phyloP scores from a whole-genome alignment of 306 rosid species.

The Glycine latifolia region DNA sequence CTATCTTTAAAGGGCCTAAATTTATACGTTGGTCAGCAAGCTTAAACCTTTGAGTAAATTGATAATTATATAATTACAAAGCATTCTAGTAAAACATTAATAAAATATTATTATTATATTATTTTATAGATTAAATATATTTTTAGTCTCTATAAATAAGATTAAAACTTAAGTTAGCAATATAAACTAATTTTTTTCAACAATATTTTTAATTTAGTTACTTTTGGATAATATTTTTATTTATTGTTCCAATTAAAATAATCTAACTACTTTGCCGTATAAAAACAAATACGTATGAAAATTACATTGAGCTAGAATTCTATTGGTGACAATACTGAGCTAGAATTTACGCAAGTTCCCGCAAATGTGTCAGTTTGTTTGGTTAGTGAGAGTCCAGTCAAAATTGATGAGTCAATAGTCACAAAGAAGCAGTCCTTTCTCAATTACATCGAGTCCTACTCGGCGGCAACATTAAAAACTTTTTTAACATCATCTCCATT shows the following conservation, averaged over 20 bases:
- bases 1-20: neutral
- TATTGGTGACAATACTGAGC: neutral
- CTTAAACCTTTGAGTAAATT: neutral
- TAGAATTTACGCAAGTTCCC: neutral
- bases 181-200: too few relatives aligned
- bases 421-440: neutral
- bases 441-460: slow-evolving; percentile 1
- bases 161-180: too few relatives aligned
- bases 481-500: neutral
- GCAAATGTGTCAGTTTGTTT: neutral
- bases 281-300: neutral
- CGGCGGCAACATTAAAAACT: slow-evolving; percentile 29
- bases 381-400: slow-evolving; percentile 33
- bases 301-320: too few relatives aligned
- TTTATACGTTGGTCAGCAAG: neutral
- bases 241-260: neutral
- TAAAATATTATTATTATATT: neutral
- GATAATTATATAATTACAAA: neutral
- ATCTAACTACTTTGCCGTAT: neutral
- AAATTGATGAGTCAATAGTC: slow-evolving; percentile 45
- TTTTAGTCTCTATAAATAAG: neutral
- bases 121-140: neutral
- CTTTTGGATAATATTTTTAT: neutral
- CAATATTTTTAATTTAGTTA: neutral
- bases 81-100: neutral